A percentile compares a stretch with the other conserved stretches of the same genome.
phyloP scores from a whole-genome alignment of 768 basidiomycete species.

The Kwoniella sp. region DNA sequence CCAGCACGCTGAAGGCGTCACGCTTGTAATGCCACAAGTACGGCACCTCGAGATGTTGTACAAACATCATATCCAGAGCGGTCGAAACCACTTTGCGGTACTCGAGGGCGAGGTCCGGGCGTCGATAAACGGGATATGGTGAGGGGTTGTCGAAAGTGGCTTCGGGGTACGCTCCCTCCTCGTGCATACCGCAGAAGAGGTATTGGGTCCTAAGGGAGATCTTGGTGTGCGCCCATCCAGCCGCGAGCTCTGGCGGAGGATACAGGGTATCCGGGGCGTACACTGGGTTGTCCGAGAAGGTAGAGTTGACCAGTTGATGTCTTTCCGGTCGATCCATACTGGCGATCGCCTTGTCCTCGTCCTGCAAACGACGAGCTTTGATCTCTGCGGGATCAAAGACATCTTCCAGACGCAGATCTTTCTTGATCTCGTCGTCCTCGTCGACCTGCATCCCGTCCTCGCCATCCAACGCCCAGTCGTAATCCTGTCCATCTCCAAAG shows the following conservation, averaged over 20 bases:
- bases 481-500: slow-evolving; percentile 94
- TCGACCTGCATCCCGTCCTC: slow-evolving; percentile 64
- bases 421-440: slow-evolving; percentile 72
- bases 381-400: slow-evolving; percentile 97
- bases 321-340: slow-evolving; percentile 88
- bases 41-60: slow-evolving; percentile 86
- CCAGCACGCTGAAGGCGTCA: slow-evolving; percentile 66
- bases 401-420: slow-evolving; percentile 60
- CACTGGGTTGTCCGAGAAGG: slow-evolving; percentile 58
- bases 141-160: slow-evolving; percentile 23
- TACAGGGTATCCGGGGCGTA: slow-evolving; percentile 54
- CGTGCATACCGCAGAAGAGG: slow-evolving; percentile 36
- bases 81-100: slow-evolving; percentile 68
- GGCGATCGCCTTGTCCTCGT: slow-evolving; percentile 89
- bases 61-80: slow-evolving; percentile 74
- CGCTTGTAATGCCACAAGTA: slow-evolving; percentile 91
- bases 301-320: slow-evolving; percentile 83
- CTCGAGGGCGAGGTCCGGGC: slow-evolving; percentile 54
- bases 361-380: slow-evolving; percentile 76
- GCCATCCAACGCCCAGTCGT: slow-evolving; percentile 78
- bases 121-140: slow-evolving; percentile 53
- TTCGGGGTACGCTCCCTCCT: slow-evolving; percentile 28
- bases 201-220: slow-evolving; percentile 60
- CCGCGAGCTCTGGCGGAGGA: slow-evolving; percentile 72
- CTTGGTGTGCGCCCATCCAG: slow-evolving; percentile 77